Conservation (phyloP, 169 alveolate genomes). For the Eimeria falciformis region DNA sequence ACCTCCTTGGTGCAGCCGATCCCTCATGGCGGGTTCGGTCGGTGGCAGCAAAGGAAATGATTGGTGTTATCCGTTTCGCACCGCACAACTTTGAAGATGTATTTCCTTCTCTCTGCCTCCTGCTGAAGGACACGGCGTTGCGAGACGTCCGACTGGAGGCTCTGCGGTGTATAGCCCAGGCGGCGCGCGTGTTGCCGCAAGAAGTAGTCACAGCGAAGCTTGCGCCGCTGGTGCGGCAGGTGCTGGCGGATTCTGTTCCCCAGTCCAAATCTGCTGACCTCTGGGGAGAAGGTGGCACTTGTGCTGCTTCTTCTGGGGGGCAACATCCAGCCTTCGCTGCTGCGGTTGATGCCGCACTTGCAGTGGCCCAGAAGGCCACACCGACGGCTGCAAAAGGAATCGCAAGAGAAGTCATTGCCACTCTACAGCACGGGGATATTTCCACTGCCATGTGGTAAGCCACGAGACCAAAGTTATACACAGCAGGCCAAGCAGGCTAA, state of each 20-base stretch:
- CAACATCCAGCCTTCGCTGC: neutral
- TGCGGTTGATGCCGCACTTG: neutral
- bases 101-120: neutral
- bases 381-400: neutral
- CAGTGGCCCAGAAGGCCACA: neutral
- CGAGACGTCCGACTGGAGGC: slow-evolving; percentile 63
- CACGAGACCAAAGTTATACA: neutral
- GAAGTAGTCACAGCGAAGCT: slow-evolving; percentile 6
- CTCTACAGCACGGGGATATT: neutral
- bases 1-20: slow-evolving; percentile 22
- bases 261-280: neutral
- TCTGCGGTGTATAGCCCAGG: neutral
- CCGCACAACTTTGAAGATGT: neutral
- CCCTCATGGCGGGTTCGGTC: slow-evolving; percentile 61
- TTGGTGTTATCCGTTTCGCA: neutral
- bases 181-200: neutral
- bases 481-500: no score
- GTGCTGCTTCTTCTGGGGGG: neutral
- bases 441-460: neutral
- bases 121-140: slow-evolving; percentile 41
- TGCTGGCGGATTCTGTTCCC: neutral
- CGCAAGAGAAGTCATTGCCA: neutral
- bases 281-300: neutral
- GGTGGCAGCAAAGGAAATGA: slow-evolving; percentile 18
- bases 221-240: slow-evolving; percentile 34